Percentiles rank a stretch among this genome's conserved stretches.
These are phyloP conservation scores for Neofusicoccum sp. DNA, from an alignment of 2,329 filamentous ascomycete genomes.

Conservation along the genomic window DNA sequence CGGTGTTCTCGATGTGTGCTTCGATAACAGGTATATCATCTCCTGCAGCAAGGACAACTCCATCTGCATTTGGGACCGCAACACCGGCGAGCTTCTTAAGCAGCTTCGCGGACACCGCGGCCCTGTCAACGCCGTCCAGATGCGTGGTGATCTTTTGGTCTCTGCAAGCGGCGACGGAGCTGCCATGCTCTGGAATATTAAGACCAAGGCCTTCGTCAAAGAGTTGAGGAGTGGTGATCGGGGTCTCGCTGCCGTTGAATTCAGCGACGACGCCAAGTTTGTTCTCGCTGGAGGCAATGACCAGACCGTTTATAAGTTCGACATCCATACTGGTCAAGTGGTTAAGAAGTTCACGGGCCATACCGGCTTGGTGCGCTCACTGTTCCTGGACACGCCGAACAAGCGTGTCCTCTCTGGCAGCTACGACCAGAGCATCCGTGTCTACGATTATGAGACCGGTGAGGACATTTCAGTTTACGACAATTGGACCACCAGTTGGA, in stretches of 20 bases:
- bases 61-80: constrained; percentile 91
- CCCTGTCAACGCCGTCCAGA: constrained; percentile 93
- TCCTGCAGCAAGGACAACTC: constrained; percentile 95
- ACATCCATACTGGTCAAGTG: constrained; percentile 84
- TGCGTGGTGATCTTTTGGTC: constrained; percentile 88
- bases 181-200: constrained; percentile 93
- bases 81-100: constrained; percentile 71
- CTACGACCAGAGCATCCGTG: constrained; percentile 94
- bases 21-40: constrained; percentile 88
- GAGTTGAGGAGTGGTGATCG: constrained; percentile 90
- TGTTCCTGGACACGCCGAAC: constrained; percentile 86
- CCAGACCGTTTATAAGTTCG: constrained; percentile 92
- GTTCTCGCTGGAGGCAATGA: constrained; percentile 95
- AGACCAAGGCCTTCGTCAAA: constrained; percentile 81
- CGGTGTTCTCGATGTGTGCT: constrained; percentile 89
- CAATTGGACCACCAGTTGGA: constrained; percentile 97
- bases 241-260: constrained; percentile 92
- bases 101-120: constrained; percentile 82
- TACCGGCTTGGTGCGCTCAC: constrained; percentile 77
- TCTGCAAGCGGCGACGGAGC: constrained; percentile 91
- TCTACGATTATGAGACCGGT: constrained; percentile 83
- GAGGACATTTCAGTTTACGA: constrained; percentile 78
- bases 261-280: constrained; percentile 89
- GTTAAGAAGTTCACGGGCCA: constrained; percentile 80
- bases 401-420: constrained; percentile 85